Evolutionary conservation across 2,329 filamentous ascomycete genomes (phyloP).

Genomic region (Colletotrichum falcatum): DNA sequence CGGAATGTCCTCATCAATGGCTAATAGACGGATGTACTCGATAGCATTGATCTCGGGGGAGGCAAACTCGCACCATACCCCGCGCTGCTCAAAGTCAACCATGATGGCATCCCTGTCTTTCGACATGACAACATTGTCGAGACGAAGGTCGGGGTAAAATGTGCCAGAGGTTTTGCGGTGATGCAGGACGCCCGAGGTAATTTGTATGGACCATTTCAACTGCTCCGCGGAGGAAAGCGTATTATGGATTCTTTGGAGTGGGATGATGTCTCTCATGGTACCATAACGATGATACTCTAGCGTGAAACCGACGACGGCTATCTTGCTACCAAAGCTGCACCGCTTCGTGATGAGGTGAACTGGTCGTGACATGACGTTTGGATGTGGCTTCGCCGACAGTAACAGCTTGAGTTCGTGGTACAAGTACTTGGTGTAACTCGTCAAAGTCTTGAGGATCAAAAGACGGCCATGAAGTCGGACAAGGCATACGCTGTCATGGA

Average conservation of each 20-base stretch:
- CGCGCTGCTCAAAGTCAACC: conserved; percentile 73
- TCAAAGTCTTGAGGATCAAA: conserved; percentile 70
- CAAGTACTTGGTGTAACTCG: conserved; percentile 68
- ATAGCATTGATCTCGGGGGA: conserved; percentile 70
- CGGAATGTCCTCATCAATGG: conserved; percentile 60
- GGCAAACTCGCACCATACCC: conserved; percentile 72
- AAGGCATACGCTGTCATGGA: conserved; percentile 71
- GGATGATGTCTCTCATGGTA: conserved; percentile 66
- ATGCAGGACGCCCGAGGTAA: conserved; percentile 64
- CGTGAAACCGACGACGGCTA: conserved; percentile 67
- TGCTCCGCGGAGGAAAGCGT: conserved; percentile 58
- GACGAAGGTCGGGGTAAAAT: conserved; percentile 70
- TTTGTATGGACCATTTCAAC: conserved; percentile 65
- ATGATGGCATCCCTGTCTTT: conserved; percentile 61
- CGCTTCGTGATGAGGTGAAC: conserved; percentile 67
- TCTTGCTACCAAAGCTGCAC: conserved; percentile 67
- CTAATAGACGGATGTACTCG: conserved; percentile 68
- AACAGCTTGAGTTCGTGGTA: conserved; percentile 71
- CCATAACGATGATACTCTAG: conserved; percentile 66
- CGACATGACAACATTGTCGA: conserved; percentile 70
- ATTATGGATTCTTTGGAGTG: conserved; percentile 61
- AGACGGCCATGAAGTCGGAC: conserved; percentile 57
- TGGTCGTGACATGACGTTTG: conserved; percentile 64
- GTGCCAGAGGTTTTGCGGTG: conserved; percentile 57
- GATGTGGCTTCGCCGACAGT: conserved; percentile 63